These are phyloP conservation scores for Entomortierella chlamydospora DNA, from an alignment of 192 early-diverging fungal species.

Conservation along the genomic window DNA sequence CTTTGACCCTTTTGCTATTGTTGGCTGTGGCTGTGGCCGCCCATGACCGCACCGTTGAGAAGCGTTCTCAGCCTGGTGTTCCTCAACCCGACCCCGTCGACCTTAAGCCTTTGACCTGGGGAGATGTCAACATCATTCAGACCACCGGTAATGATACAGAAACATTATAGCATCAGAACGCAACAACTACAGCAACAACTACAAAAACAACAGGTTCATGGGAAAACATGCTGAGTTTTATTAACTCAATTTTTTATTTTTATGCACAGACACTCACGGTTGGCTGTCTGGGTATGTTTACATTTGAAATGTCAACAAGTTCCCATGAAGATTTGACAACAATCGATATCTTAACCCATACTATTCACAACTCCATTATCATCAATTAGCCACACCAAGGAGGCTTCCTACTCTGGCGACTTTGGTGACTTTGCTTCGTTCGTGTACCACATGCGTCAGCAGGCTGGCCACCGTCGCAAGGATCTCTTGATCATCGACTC, in stretches of 20 bases:
- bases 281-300: slow-evolving; percentile 32
- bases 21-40: slow-evolving; percentile 33
- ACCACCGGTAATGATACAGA: slow-evolving; percentile 33
- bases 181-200: neutral
- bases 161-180: no score
- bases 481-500: slow-evolving; percentile 69
- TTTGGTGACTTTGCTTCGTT: slow-evolving; percentile 68
- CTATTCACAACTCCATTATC: neutral
- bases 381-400: slow-evolving; percentile 34
- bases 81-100: slow-evolving; percentile 80
- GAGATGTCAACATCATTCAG: slow-evolving; percentile 64
- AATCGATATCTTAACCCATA: neutral
- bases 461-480: slow-evolving; percentile 55
- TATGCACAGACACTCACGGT: slow-evolving; percentile 28
- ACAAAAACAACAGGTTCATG: no score
- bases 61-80: slow-evolving; percentile 69
- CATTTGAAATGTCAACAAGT: neutral
- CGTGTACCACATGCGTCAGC: slow-evolving; percentile 59
- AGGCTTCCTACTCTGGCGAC: slow-evolving; percentile 59
- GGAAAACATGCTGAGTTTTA: no score
- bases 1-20: slow-evolving; percentile 23
- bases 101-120: slow-evolving; percentile 63
- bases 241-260: no score
- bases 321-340: neutral
- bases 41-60: slow-evolving; percentile 18